A percentile compares a stretch with the other conserved stretches of the same genome.
These are phyloP conservation scores for Uncinocarpus reesii DNA, from an alignment of 2,329 filamentous ascomycete genomes.

Conservation along the genomic window DNA sequence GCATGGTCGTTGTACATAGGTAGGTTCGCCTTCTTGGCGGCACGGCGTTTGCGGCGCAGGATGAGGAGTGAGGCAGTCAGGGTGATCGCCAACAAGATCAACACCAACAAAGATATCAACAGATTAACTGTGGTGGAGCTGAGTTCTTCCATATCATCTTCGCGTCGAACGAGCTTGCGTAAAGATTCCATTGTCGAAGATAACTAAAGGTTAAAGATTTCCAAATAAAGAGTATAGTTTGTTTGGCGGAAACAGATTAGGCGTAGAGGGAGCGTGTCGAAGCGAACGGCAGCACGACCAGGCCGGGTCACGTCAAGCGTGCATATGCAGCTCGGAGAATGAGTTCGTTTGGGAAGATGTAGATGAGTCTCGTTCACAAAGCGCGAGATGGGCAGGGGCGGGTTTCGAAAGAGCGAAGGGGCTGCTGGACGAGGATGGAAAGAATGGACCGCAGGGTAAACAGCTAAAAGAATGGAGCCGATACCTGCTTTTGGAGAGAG, in stretches of 20 bases:
- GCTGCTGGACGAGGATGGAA: slow-evolving; percentile 23
- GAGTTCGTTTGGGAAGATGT: neutral
- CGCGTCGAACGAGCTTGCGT: slow-evolving; percentile 42
- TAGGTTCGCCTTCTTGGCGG: slow-evolving; percentile 41
- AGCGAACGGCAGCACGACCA: neutral
- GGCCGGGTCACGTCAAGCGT: neutral
- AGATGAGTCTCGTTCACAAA: neutral
- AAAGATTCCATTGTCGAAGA: slow-evolving; percentile 31
- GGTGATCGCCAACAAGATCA: slow-evolving; percentile 62
- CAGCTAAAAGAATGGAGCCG: slow-evolving; percentile 59
- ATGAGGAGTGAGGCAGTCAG: slow-evolving; percentile 59
- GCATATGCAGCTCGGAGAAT: neutral
- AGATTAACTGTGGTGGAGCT: slow-evolving; percentile 60
- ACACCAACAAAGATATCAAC: slow-evolving; percentile 65
- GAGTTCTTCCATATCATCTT: slow-evolving; percentile 41
- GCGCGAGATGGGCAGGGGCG: too few species aligned
- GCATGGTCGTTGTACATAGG: slow-evolving; percentile 40
- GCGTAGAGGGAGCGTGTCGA: neutral
- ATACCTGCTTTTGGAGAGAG: slow-evolving; percentile 33
- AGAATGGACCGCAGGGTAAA: slow-evolving; percentile 42
- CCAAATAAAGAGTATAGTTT: neutral
- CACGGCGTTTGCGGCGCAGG: slow-evolving; percentile 57
- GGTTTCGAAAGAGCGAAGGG: too few species aligned
- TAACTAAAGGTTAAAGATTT: neutral
- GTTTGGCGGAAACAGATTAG: neutral